Conservation (phyloP, 1,284 basidiomycete species). For the Irpex sp. region DNA sequence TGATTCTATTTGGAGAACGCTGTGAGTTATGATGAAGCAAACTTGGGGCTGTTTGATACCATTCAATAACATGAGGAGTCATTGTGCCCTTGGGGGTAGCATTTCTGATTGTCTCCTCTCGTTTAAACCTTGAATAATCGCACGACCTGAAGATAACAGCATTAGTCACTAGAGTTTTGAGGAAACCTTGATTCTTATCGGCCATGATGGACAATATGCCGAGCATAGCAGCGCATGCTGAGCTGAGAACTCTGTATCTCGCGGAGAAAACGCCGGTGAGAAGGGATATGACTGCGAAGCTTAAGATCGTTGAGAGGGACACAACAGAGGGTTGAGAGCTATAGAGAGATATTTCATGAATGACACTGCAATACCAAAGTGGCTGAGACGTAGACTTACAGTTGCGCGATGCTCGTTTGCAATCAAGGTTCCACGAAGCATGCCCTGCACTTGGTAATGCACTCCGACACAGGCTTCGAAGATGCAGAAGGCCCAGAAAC, state of each 20-base stretch:
- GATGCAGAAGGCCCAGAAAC: constrained; percentile 71
- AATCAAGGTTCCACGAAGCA: constrained; percentile 65
- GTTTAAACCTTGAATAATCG: constrained; percentile 15
- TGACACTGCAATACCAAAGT: not conserved
- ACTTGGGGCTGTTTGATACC: no score
- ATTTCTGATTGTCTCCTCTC: constrained; percentile 1
- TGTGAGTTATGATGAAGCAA: no score
- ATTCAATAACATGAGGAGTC: no score
- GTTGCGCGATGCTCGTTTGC: constrained; percentile 72
- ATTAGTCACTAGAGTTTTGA: not conserved
- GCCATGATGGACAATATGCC: constrained; percentile 60
- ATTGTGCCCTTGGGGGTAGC: not conserved
- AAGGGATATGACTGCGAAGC: constrained; percentile 67
- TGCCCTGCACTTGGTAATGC: constrained; percentile 76
- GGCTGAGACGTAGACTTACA: constrained; percentile 34
- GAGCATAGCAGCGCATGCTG: constrained; percentile 54
- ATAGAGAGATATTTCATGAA: no score
- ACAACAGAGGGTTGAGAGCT: constrained; percentile 47
- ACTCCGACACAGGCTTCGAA: constrained; percentile 77
- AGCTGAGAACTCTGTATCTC: constrained; percentile 51
- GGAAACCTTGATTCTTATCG: constrained; percentile 23
- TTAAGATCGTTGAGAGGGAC: constrained; percentile 59
- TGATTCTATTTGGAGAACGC: no score
- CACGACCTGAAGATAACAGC: not conserved
- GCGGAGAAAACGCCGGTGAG: constrained; percentile 67